Evolutionary conservation across 2,329 filamentous ascomycete species (phyloP), one percentile per base, ranked within the genome.

Genomic region (Diaporthe sp.): DNA sequence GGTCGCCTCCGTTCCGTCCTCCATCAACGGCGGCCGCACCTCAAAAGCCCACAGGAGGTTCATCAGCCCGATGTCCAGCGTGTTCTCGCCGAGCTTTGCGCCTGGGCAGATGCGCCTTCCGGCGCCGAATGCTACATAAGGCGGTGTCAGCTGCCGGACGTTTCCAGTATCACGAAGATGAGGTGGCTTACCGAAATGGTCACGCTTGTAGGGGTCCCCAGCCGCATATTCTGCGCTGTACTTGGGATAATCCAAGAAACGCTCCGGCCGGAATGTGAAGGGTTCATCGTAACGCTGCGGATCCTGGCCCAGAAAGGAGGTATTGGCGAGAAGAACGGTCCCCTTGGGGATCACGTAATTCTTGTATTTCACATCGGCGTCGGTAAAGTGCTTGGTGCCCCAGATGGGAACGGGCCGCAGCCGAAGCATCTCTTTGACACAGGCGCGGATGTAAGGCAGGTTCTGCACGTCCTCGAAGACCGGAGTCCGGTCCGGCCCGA

Each of bases 31-130:
- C 1, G 57, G 57, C n/a, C 57, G 42, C 13, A 72, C 58, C 28
- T 72, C 71, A 2, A 72, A 72, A 0, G 71, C 71, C 71, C 71
- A 72, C 55, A 72, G 42, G 3, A 72, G 44, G 25, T 72, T 72
- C 71, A 72, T 72, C 57, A 72, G 15, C 2, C 42, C 71, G 20
- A 72, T 72, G n/a, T 72, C 47, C 8, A 88, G 81, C n/a, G 83
- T 86, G 15, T 85, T 84, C 77, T 89, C 87, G 13, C 86, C 86
- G 1, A 89, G 82, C 68, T 88, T 85, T 6, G 86, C 85, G 0
- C 87, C 87, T 2, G 85, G 85, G 77, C 87, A 88, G 31, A 87
- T 84, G 10, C 87, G 82, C 6, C 87, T 81, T 2, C 87, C 87
- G 28, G 82, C 82, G 6, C 86, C 85, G 77, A 87, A 88, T 0